phyloP scores from a whole-genome alignment of 352 stramenopile species.

The Paralagenidium karlingii region DNA sequence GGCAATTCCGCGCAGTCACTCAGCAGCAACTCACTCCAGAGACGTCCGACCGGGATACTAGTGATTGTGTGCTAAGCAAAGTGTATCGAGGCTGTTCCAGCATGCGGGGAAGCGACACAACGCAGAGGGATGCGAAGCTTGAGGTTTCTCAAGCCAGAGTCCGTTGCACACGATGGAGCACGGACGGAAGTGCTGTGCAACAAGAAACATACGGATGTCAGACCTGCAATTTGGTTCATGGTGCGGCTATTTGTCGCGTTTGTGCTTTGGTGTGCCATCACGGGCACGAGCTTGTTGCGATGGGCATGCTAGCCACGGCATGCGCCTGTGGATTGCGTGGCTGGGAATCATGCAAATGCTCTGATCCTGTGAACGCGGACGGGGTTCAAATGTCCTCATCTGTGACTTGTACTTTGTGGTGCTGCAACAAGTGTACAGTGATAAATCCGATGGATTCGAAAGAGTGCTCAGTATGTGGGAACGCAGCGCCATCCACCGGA shows the following conservation, averaged over 20 bases:
- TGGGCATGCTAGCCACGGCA: conserved; percentile 48
- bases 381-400: no score
- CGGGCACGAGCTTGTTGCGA: conserved; percentile 66
- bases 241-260: conserved; percentile 37
- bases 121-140: no score
- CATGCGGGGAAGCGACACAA: no score
- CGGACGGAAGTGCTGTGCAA: conserved; percentile 66
- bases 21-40: no score
- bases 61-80: no score
- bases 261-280: conserved; percentile 72
- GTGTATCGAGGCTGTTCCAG: no score
- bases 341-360: conserved; percentile 37
- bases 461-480: conserved; percentile 56
- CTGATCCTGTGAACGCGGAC: conserved; percentile 14
- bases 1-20: no score
- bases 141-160: no score
- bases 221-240: conserved; percentile 65
- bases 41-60: no score
- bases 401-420: no score
- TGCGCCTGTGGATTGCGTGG: conserved; percentile 57
- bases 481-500: conserved; percentile 14
- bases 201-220: conserved; percentile 74
- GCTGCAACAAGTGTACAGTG: conserved; percentile 73
- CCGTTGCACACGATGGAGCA: conserved; percentile 49
- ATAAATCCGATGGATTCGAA: conserved; percentile 43